Conservation (phyloP, 768 basidiomycete species). For the Brasilioporus rufonigricans region DNA sequence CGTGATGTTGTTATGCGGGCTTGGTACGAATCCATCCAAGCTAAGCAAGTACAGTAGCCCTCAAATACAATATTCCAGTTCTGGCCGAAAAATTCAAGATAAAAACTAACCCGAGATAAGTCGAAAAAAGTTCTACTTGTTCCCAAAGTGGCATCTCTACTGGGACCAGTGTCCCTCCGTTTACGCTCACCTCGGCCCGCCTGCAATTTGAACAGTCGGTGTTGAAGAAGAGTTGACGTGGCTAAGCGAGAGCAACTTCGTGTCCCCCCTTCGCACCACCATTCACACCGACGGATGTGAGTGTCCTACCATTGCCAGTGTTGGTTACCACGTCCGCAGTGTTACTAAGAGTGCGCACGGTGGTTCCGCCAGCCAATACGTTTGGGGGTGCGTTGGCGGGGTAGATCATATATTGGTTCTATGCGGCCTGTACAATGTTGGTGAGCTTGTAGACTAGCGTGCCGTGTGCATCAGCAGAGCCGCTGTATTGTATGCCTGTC, state of each 20-base stretch:
- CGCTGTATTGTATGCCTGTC: neutral
- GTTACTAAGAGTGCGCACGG: neutral
- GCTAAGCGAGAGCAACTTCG: no score
- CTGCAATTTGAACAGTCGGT: conserved; percentile 8
- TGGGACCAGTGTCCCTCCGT: neutral
- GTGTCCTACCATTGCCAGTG: conserved; percentile 1
- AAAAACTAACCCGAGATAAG: no score
- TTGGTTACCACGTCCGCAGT: neutral
- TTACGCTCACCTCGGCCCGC: conserved; percentile 5
- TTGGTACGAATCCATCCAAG: conserved; percentile 11
- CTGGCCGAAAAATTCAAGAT: no score
- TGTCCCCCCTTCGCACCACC: neutral
- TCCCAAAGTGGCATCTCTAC: conserved; percentile 11
- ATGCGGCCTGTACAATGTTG: neutral
- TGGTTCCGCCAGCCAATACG: conserved; percentile 1
- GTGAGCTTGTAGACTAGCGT: conserved; percentile 4
- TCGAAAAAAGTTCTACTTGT: no score
- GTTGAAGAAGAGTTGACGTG: no score
- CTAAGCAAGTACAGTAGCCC: conserved; percentile 4
- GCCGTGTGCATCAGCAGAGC: neutral
- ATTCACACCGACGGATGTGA: conserved; percentile 8
- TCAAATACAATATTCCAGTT: conserved; percentile 1
- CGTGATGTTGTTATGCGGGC: no score
- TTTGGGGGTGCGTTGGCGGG: neutral
- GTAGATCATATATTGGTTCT: neutral